A percentile compares a stretch with the other conserved stretches of the same genome.
Evolutionary conservation across 2,329 filamentous ascomycete species (phyloP).

Genomic region (Pyrenochaeta sp.): DNA sequence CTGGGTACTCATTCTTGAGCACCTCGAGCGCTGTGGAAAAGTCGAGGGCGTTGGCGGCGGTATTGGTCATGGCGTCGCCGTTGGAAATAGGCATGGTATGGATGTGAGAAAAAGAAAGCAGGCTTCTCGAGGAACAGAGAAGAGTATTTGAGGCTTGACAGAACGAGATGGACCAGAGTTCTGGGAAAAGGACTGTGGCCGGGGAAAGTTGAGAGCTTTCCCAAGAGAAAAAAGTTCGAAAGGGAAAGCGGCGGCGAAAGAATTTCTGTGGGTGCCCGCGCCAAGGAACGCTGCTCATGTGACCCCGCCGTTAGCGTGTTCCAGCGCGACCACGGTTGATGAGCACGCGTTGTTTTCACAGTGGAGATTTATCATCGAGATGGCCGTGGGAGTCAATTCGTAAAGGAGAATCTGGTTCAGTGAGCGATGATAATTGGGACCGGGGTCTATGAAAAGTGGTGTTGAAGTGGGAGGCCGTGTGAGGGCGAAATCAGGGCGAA

Average conservation of each 20-base stretch:
- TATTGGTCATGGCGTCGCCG: constrained; percentile 64
- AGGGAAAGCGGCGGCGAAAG: constrained; percentile 24
- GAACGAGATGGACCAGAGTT: constrained; percentile 45
- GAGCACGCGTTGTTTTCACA: no score
- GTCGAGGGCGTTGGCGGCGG: constrained; percentile 69
- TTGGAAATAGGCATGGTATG: constrained; percentile 79
- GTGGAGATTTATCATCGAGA: no score
- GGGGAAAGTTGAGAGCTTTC: constrained; percentile 63
- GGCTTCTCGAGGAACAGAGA: constrained; percentile 42
- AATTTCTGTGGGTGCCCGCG: constrained; percentile 30
- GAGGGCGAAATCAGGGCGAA: neutral
- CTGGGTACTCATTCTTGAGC: constrained; percentile 77
- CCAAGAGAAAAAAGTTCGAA: constrained; percentile 51
- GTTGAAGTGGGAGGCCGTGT: no score
- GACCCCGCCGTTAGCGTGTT: constrained; percentile 27
- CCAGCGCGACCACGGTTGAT: no score
- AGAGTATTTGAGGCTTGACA: constrained; percentile 22
- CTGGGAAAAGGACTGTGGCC: constrained; percentile 53
- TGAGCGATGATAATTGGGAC: no score
- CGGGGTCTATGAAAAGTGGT: no score
- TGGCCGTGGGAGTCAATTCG: no score
- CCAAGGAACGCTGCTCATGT: constrained; percentile 16
- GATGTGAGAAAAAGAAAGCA: constrained; percentile 47
- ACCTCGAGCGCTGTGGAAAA: constrained; percentile 78
- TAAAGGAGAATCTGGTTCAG: no score